phyloP scores from a whole-genome alignment of 495 filamentous ascomycete genomes.

The Aspergillus sclerotioniger region DNA sequence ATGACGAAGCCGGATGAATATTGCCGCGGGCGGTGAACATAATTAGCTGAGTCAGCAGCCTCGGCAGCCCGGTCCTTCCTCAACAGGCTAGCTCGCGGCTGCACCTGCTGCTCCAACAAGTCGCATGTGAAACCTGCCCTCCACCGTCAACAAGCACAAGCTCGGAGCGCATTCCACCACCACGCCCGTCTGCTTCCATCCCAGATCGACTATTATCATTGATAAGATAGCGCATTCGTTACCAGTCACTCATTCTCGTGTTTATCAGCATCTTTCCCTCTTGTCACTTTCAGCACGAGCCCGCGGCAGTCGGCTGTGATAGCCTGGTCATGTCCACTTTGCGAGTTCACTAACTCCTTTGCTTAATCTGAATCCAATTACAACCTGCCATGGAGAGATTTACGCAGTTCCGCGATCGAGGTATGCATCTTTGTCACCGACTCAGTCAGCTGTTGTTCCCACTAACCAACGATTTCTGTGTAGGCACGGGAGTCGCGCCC shows the following conservation, averaged over 20 bases:
- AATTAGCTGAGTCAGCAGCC: neutral
- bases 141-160: neutral
- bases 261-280: too few species aligned
- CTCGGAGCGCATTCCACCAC: neutral
- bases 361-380: neutral
- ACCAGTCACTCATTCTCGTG: neutral
- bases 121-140: neutral
- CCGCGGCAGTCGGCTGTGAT: neutral
- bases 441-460: neutral
- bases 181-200: too few species aligned
- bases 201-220: neutral
- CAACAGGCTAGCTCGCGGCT: neutral
- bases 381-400: constrained; percentile 82
- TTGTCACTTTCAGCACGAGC: neutral
- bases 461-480: constrained; percentile 18
- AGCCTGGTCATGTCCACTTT: constrained; percentile 7
- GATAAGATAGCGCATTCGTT: neutral
- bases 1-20: neutral
- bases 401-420: constrained; percentile 92
- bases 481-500: constrained; percentile 93
- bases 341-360: neutral
- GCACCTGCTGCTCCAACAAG: too few species aligned
- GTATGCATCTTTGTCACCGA: constrained; percentile 41
- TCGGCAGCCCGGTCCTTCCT: neutral
- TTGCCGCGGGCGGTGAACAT: neutral